phyloP scores from a whole-genome alignment of 306 rosid species.

The Parietaria judaica region DNA sequence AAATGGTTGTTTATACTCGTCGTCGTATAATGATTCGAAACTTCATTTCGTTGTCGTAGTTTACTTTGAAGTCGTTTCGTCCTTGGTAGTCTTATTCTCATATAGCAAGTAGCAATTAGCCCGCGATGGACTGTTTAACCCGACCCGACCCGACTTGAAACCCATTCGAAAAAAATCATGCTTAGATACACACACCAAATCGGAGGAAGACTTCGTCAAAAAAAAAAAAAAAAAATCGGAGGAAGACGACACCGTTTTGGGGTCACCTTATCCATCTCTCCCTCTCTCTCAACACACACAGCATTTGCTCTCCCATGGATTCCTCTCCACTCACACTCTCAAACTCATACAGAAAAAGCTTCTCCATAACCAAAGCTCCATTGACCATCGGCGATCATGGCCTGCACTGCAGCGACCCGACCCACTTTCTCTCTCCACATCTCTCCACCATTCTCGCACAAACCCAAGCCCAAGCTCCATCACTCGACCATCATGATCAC shows the following conservation, averaged over 20 bases:
- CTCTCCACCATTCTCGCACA: constrained; percentile 44
- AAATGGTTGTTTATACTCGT: too few species aligned
- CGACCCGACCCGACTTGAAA: constrained; percentile 3
- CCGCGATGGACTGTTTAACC: not conserved
- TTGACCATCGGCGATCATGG: constrained; percentile 27
- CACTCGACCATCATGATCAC: constrained; percentile 15
- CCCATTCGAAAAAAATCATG: constrained; percentile 20
- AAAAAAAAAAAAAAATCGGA: too few species aligned
- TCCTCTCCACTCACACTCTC: constrained; percentile 42
- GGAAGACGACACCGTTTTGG: not conserved
- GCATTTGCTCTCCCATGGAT: constrained; percentile 52
- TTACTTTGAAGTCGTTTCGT: not conserved
- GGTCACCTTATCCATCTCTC: constrained; percentile 62
- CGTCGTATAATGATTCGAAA: not conserved
- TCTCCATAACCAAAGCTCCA: not conserved
- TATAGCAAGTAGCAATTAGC: not conserved
- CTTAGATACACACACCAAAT: not conserved
- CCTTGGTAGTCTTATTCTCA: not conserved
- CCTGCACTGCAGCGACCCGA: constrained; percentile 39
- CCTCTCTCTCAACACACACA: constrained; percentile 8
- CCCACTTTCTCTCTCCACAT: constrained; percentile 51
- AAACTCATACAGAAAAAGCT: not conserved
- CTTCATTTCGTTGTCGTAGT: not conserved
- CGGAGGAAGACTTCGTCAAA: not conserved
- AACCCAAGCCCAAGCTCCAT: constrained; percentile 37